Conservation (phyloP, 225 moss, liverwort and hornwort species). For the Ulota crispa region DNA sequence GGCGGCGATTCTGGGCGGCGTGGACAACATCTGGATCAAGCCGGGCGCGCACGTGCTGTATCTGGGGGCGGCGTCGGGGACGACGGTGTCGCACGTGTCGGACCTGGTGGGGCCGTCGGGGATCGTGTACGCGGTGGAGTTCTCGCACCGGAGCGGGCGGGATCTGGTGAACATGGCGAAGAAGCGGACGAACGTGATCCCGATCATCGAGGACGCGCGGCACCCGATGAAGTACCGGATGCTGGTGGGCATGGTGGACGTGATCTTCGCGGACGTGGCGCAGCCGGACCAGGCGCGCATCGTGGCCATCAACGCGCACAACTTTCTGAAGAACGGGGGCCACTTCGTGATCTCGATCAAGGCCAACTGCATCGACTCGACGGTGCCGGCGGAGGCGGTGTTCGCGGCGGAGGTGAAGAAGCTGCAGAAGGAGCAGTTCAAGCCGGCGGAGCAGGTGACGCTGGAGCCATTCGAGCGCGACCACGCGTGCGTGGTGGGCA, state of each 20-base stretch:
- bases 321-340: constrained; percentile 82
- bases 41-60: constrained; percentile 87
- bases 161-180: constrained; percentile 94
- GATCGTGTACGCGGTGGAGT: constrained; percentile 87
- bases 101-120: constrained; percentile 80
- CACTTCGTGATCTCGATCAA: constrained; percentile 96
- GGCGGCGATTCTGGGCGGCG: constrained; percentile 90
- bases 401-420: constrained; percentile 87
- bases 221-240: constrained; percentile 87
- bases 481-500: constrained; percentile 83
- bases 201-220: constrained; percentile 87
- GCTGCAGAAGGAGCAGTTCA: constrained; percentile 86
- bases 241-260: constrained; percentile 96
- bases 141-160: constrained; percentile 81
- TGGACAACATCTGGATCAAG: constrained; percentile 97
- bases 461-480: constrained; percentile 87
- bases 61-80: constrained; percentile 88
- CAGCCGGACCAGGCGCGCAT: constrained; percentile 97
- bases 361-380: constrained; percentile 93
- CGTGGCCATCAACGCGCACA: constrained; percentile 83
- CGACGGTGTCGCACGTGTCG: constrained; percentile 87
- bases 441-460: constrained; percentile 83
- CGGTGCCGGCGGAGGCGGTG: constrained; percentile 83
- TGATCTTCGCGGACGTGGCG: constrained; percentile 86
- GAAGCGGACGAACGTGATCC: constrained; percentile 86